phyloP scores from a whole-genome alignment of 2,329 filamentous ascomycete species.

The Knufia petricola region DNA sequence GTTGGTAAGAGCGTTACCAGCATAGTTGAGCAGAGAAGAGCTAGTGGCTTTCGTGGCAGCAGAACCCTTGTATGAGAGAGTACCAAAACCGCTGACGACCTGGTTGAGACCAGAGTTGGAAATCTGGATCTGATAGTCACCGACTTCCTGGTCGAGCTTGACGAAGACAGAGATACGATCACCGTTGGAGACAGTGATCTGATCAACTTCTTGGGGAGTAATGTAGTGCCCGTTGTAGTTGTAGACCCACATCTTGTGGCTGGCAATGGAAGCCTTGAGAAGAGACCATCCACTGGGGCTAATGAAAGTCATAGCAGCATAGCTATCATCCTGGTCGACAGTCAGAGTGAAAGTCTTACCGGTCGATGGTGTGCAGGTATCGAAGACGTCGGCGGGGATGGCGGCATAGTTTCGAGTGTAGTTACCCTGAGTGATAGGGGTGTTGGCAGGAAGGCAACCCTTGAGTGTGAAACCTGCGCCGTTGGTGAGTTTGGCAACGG shows the following conservation, averaged over 20 bases:
- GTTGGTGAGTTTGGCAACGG: conserved; percentile 22
- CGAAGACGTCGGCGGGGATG: conserved; percentile 37
- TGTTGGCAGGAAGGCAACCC: conserved; percentile 29
- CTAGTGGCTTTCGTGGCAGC: conserved; percentile 23
- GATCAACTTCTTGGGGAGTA: conserved; percentile 31
- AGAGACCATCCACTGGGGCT: conserved; percentile 27
- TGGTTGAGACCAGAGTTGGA: conserved; percentile 43
- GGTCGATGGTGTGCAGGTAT: conserved; percentile 23
- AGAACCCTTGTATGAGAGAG: conserved; percentile 35
- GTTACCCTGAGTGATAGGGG: conserved; percentile 23
- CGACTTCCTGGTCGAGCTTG: conserved; percentile 31
- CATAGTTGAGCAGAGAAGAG: conserved; percentile 41
- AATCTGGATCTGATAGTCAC: conserved; percentile 39
- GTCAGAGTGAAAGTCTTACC: conserved; percentile 24
- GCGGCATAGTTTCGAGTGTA: conserved; percentile 30
- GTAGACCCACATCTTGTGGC: conserved; percentile 37
- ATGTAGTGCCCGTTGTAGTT: conserved; percentile 37
- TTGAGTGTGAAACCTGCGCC: conserved; percentile 23
- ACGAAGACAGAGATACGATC: conserved; percentile 35
- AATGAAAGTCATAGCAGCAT: conserved; percentile 32
- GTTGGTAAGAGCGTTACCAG: conserved; percentile 32
- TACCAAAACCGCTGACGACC: conserved; percentile 45
- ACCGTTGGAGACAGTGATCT: conserved; percentile 28
- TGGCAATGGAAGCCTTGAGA: conserved; percentile 34
- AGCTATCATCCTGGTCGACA: conserved; percentile 28